These are phyloP conservation scores for Rosa persica DNA, from an alignment of 306 rosid genomes.

Conservation along the genomic window DNA sequence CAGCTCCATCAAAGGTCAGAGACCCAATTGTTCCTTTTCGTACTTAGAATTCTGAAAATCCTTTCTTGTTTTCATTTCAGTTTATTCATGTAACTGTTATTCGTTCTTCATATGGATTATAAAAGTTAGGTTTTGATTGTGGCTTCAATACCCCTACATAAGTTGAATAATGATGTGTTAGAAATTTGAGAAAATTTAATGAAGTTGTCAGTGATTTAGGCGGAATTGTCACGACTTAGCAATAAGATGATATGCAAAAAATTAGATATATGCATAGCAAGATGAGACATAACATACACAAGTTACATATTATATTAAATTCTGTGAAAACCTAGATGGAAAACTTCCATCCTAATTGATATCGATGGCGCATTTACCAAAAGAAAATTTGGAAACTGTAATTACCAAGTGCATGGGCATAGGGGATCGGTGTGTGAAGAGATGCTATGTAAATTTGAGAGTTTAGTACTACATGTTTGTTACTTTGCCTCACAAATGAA, in stretches of 20 bases:
- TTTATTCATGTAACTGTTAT: not conserved
- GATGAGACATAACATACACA: not conserved
- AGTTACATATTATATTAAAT: not conserved
- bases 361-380: not conserved
- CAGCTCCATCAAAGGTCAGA: conserved; percentile 59
- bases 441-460: not conserved
- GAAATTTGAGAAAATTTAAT: conserved; percentile 7
- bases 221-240: not conserved
- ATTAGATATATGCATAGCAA: not conserved
- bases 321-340: not conserved
- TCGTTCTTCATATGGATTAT: conserved; percentile 6
- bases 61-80: not conserved
- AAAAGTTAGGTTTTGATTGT: not conserved
- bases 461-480: conserved; percentile 12
- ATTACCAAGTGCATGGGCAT: not conserved
- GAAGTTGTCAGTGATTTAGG: not conserved
- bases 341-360: not conserved
- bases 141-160: not conserved
- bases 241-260: not conserved
- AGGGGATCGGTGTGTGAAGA: not conserved
- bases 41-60: not conserved
- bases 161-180: not conserved
- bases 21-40: conserved; percentile 3
- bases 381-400: not conserved
- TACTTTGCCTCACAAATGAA: conserved; percentile 16